Conservation (phyloP, 1,284 basidiomycete species). For the Amylostereum chailletii region DNA sequence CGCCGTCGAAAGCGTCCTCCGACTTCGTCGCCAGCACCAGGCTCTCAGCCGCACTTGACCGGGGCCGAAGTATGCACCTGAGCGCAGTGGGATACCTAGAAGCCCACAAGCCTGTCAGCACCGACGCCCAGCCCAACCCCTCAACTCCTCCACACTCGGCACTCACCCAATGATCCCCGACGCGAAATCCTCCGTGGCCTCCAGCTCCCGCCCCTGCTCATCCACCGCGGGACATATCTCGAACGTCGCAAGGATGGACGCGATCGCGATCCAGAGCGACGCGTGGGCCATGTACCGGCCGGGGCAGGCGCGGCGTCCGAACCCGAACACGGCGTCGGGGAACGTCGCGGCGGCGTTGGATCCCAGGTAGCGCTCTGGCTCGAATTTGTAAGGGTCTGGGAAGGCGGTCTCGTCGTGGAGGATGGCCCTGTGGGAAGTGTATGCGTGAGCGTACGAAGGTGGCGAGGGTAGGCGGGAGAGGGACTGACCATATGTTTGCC, state of each 20-base stretch:
- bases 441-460: not conserved
- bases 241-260: not conserved
- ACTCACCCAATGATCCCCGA: slow-evolving; percentile 12
- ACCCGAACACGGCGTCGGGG: not conserved
- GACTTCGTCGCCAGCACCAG: no score
- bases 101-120: no score
- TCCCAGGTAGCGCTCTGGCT: not conserved
- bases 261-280: not conserved
- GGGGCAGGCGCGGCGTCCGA: not conserved
- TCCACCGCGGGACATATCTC: slow-evolving; percentile 5
- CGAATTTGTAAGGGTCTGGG: not conserved
- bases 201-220: slow-evolving; percentile 6
- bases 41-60: no score
- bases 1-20: no score
- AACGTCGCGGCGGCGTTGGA: not conserved
- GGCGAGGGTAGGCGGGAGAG: no score
- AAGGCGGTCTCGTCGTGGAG: not conserved
- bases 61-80: no score
- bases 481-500: not conserved
- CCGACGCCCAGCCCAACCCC: no score
- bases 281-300: not conserved
- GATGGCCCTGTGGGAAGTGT: not conserved
- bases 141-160: no score
- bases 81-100: no score
- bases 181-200: slow-evolving; percentile 8